Evolutionary conservation across 495 filamentous ascomycete species (phyloP).

Genomic region (Lichina pygmaea): DNA sequence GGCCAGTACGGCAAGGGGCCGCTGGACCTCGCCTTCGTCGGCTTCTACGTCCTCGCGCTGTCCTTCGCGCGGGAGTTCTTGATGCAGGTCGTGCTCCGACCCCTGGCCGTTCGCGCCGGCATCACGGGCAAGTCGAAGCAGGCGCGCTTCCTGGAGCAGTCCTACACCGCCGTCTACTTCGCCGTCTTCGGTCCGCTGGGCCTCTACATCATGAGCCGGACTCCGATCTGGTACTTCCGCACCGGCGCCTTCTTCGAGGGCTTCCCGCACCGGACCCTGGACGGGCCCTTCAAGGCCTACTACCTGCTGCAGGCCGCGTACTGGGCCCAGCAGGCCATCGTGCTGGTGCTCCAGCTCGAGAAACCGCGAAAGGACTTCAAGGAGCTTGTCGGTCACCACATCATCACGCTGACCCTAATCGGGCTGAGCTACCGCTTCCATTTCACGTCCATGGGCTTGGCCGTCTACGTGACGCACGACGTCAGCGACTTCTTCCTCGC

Average conservation of each 20-base stretch:
- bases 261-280: constrained; percentile 72
- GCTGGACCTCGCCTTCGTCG: constrained; percentile 64
- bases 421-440: constrained; percentile 84
- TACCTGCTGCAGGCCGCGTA: constrained; percentile 89
- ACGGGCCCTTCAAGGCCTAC: constrained; percentile 79
- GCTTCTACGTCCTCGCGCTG: constrained; percentile 72
- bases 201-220: constrained; percentile 73
- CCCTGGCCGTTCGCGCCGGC: constrained; percentile 40
- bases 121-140: constrained; percentile 57
- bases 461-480: constrained; percentile 91
- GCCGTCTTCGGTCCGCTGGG: constrained; percentile 61
- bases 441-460: constrained; percentile 92
- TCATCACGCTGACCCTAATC: constrained; percentile 77
- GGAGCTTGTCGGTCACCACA: constrained; percentile 82
- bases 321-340: constrained; percentile 89
- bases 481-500: constrained; percentile 94
- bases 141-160: constrained; percentile 87
- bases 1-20: constrained; percentile 74
- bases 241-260: constrained; percentile 72
- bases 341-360: constrained; percentile 69
- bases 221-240: constrained; percentile 96
- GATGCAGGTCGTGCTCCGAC: constrained; percentile 79
- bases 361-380: constrained; percentile 91
- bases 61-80: constrained; percentile 89
- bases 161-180: constrained; percentile 95